Base-by-base conservation (phyloP, 352 stramenopile species). In the Phytophthora pseudosyringae region DNA sequence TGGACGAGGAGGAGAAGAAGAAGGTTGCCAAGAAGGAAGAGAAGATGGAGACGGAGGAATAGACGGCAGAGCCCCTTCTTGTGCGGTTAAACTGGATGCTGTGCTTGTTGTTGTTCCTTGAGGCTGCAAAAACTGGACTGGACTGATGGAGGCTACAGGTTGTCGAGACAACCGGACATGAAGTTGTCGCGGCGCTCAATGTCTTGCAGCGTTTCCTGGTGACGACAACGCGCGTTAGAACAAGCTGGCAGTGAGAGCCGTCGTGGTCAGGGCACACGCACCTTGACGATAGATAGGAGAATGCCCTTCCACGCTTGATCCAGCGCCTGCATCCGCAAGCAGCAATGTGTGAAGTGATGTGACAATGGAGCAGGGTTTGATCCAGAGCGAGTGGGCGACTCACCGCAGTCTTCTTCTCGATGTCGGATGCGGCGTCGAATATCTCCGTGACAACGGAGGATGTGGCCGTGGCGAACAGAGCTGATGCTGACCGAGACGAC, bases 81-180 rank as follows among this genome's bases (percentile, higher is more conserved):
- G 21, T 21, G 21, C 21, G 21, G 21, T 21, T 21, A 21, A 21
- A 21, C 21, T 38, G 15, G 11, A 31, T 36, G 31, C 36, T 56
- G 38, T 50, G 25, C 8, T 25, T 48, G 61, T 16, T 35, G 29
- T 25, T 55, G 45, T 21, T 62, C 15, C n/a, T 55, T 48, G 25
- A 33, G 13, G 21, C 32, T 54, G 62, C 45, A 64, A 72, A 75
- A 68, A 32, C 54, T 15, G 33, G 31, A 43, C 18, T 32, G 36
- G 55, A 40, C 7, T 31, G 15, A 16, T 41, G 6, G 18, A 13
- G 9, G 13, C 45, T 75, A 88, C 15, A 91, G 62, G 16, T 84
- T 80, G 39, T 91, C 81, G 11, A 94, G 75, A 52, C 82, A 91
- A 21, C 83, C 73, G 3, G 82, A 70, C 71, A 91, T 81, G 57